Percentiles rank a stretch among this genome's conserved stretches.
These are phyloP conservation scores for Paecilomyces dactylethromorphus DNA, from an alignment of 2,329 filamentous ascomycete species.

Conservation along the genomic window DNA sequence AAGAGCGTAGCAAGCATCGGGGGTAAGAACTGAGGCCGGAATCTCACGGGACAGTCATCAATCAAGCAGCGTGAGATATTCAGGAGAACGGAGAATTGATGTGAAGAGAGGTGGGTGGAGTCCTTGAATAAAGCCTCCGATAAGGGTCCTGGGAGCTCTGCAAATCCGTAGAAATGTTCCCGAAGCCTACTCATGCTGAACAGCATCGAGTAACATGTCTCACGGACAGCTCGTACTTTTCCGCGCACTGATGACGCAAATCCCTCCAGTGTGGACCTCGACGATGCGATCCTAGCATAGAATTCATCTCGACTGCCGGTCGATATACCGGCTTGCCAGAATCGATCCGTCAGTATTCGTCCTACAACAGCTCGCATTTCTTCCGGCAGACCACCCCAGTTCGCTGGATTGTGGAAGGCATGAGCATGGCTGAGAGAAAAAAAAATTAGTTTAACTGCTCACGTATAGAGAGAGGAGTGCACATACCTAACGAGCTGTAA, in stretches of 20 bases:
- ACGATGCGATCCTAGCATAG: conserved; percentile 82
- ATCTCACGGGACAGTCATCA: conserved; percentile 78
- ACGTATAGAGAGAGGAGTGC: not conserved
- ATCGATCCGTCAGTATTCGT: conserved; percentile 83
- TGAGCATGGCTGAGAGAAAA: conserved; percentile 63
- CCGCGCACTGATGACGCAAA: conserved; percentile 90
- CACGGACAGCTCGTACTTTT: conserved; percentile 79
- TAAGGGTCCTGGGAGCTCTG: conserved; percentile 73
- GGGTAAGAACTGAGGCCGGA: conserved; percentile 73
- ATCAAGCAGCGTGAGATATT: conserved; percentile 85
- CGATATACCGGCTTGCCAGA: conserved; percentile 98
- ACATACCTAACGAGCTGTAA: conserved; percentile 69
- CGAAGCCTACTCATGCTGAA: conserved; percentile 88
- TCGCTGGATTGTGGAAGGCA: conserved; percentile 78
- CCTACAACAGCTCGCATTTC: conserved; percentile 73
- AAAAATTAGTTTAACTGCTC: conserved; percentile 6
- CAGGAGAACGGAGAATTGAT: conserved; percentile 89
- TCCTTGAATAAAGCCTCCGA: conserved; percentile 79
- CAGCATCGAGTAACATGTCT: conserved; percentile 89
- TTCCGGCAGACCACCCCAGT: conserved; percentile 69
- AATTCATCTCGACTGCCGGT: conserved; percentile 95
- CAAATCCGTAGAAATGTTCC: conserved; percentile 83
- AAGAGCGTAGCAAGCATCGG: conserved; percentile 78
- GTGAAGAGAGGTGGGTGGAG: conserved; percentile 74
- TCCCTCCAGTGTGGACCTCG: conserved; percentile 83